Evolutionary conservation across 805 yeast genomes (phyloP), one percentile per base, ranked within the genome.

Genomic region (Nakazawaea populi): DNA sequence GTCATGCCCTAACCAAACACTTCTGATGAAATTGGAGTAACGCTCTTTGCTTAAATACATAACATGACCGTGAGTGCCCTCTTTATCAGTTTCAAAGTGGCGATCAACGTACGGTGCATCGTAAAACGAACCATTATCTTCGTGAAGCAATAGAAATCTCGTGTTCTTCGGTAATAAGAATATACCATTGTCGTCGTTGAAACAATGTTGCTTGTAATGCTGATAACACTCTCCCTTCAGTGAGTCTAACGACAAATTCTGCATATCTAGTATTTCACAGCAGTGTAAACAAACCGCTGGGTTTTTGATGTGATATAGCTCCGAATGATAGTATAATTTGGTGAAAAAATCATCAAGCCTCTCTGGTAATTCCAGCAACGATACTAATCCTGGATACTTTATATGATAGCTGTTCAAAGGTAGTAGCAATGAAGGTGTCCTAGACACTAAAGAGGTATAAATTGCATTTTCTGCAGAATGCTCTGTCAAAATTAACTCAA

Each of bases 211-310:
- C 47, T 72, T 66, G 51, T 69, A 72, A 64, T 92, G 98, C 44
- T 79, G 74, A 14, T 85, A 86, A 62, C 98, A 92, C 55, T 89
- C 89, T 0, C 98, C 98, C 18, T 70, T 66, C 4, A 66, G 65
- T 42, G 73, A 75, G 0, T 82, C 83, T 47, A 77, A 73, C 14
- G 82, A 77, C 40, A 71, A 65, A 54, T 70, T 80, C 59, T 91
- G 97, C n/a, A 83, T 68, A 54, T 83, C 82, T 27, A 88, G 73
- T 6, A 83, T 73, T 9, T 70, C 67, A 1, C 90, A 94, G 67
- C 99, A 94, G 54, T 84, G 85, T 49, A 92, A 67, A 60, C 99
- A 92, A 8, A 92, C 71, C 0, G 96, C 96, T 0, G 96, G 94
- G 56, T 91, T 96, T 44, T 74, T 75, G 32, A 71, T 73, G 58